Conservation (phyloP, 208 protist species). For the Wallacemonas collosoma region DNA sequence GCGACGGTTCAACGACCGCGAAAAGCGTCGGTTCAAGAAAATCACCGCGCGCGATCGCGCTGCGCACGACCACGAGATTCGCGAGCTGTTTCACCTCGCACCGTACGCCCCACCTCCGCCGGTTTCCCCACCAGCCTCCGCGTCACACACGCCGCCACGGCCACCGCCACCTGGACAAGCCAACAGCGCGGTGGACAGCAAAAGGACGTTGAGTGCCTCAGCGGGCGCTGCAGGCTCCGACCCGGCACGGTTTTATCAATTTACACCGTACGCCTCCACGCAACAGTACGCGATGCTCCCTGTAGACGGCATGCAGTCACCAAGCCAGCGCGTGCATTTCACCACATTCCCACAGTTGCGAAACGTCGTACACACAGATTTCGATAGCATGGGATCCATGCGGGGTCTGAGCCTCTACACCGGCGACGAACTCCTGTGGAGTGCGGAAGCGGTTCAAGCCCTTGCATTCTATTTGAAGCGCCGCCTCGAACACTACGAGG, state of each 20-base stretch:
- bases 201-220: background rate
- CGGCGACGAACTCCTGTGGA: constrained; percentile 58
- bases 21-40: constrained; percentile 29
- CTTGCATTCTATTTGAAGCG: constrained; percentile 57
- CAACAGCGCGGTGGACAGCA: too few species aligned
- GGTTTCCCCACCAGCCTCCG: background rate
- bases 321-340: constrained; percentile 40
- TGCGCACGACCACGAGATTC: constrained; percentile 33
- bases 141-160: background rate
- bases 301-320: constrained; percentile 26
- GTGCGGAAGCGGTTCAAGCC: constrained; percentile 51
- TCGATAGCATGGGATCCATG: constrained; percentile 63
- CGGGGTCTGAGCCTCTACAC: constrained; percentile 42
- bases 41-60: constrained; percentile 38
- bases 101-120: constrained; percentile 36
- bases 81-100: constrained; percentile 37
- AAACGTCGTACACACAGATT: constrained; percentile 68
- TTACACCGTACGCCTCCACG: constrained; percentile 60
- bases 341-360: constrained; percentile 60
- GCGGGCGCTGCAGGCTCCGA: background rate
- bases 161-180: background rate
- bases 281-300: constrained; percentile 79
- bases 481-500: constrained; percentile 36
- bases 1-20: constrained; percentile 26
- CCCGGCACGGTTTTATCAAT: constrained; percentile 34